A percentile compares a stretch with the other conserved stretches of the same genome.
Evolutionary conservation across 2,329 filamentous ascomycete genomes (phyloP).

Genomic region (Trichoderma atrobrunneum): DNA sequence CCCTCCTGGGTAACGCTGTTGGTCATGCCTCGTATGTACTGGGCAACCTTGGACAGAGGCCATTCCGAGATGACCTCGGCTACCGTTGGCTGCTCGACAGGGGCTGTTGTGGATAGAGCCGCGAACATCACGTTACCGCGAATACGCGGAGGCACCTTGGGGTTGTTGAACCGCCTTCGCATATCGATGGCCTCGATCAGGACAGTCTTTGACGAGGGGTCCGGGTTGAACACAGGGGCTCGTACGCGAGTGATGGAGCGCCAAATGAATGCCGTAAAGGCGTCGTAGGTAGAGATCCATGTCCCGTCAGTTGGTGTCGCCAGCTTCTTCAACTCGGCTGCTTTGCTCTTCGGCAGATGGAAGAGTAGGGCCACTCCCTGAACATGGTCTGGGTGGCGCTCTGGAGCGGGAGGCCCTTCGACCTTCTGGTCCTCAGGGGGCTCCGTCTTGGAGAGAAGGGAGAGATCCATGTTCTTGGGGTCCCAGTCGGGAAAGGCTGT

Average conservation of each 20-base stretch:
- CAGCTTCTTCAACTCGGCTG: constrained; percentile 1
- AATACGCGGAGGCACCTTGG: background rate
- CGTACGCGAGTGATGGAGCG: background rate
- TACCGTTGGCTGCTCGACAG: background rate
- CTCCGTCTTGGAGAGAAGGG: background rate
- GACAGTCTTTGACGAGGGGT: background rate
- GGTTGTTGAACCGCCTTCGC: background rate
- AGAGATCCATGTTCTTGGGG: background rate
- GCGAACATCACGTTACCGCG: constrained; percentile 10
- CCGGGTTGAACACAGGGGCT: background rate
- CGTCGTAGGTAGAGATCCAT: constrained; percentile 14
- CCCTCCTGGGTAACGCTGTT: constrained; percentile 2
- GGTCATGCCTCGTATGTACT: constrained; percentile 3
- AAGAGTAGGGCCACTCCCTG: background rate
- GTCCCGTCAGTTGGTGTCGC: background rate
- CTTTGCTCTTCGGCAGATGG: constrained; percentile 4
- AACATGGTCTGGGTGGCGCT: background rate
- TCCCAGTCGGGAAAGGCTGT: background rate
- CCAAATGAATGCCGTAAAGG: constrained; percentile 9
- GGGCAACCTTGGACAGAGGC: background rate
- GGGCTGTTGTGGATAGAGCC: background rate
- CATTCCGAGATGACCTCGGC: constrained; percentile 7
- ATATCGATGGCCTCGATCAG: background rate
- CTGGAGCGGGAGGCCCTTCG: background rate
- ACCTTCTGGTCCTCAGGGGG: background rate